Evolutionary conservation across 371 early-diverging fungal species (phyloP), one percentile per base, ranked within the genome.

Genomic region (Actinomortierella ambigua): DNA sequence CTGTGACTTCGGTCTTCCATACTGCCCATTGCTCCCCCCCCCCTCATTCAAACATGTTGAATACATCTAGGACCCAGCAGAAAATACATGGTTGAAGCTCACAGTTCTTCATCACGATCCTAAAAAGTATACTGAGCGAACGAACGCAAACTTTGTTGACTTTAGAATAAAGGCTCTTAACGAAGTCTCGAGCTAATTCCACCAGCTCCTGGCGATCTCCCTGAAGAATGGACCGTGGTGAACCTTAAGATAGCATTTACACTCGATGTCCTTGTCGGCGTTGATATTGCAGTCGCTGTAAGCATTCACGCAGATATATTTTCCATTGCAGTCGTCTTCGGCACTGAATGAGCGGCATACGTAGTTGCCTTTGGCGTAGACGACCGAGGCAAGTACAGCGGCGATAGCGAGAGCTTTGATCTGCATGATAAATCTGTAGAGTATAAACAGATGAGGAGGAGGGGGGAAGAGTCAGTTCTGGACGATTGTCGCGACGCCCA

Each of bases 181-280:
- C n/a, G n/a, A n/a, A 34, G 34, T 11, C 11, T 34, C 11, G 11
- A 34, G 4, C 11, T 34, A 34, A 6, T 34, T 4, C 34, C 34
- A 34, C 34, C 34, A 34, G 34, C 46, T 46, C 17, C 15, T 5
- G 5, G 17, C 8, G 17, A 17, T 46, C 46, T 20, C 46, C 20
- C 18, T 46, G 15, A n/a, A 48, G 22, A 48, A 48, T 8, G 48
- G 48, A 3, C 48, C 48, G 3, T 22, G 11, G 20, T 48, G 48
- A 48, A 48, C 48, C 48, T 48, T 48, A 24, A 48, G 2, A 8
- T 48, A 48, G 48, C 48, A 48, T 18, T 48, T 22, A 22, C 48
- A 48, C 11, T 48, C 48, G 8, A 8, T 22, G 22, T 48, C 48
- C 3, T 20, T 20, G 22, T 48, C 48, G 6, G 9, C 1, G 22